Evolutionary conservation across 768 basidiomycete species (phyloP).

Genomic region (Macrolepiota fuliginosa): DNA sequence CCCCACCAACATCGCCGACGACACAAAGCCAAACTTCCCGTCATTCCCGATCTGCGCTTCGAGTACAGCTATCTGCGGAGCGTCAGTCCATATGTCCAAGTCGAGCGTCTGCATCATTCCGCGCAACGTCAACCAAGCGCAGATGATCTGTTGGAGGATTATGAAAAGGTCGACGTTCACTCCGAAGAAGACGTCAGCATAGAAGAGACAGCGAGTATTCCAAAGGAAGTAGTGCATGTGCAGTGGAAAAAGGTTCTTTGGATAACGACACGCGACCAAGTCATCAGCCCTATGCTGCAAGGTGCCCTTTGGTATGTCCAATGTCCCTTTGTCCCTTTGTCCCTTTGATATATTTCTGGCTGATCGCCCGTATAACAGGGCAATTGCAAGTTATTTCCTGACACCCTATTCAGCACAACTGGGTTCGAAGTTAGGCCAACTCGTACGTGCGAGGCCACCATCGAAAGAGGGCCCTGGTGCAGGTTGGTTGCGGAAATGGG

Average conservation of each 20-base stretch:
- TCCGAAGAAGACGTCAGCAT: conserved; percentile 17
- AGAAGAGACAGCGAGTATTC: conserved; percentile 7
- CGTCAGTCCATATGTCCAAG: conserved; percentile 44
- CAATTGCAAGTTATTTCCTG: conserved; percentile 43
- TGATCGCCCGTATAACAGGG: conserved; percentile 28
- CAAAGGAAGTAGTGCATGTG: conserved; percentile 36
- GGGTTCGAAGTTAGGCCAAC: conserved; percentile 31
- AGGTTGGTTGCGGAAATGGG: conserved; percentile 39
- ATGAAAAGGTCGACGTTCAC: conserved; percentile 27
- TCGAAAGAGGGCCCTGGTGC: conserved; percentile 38
- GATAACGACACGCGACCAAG: conserved; percentile 66
- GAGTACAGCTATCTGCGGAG: conserved; percentile 69
- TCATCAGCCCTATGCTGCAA: conserved; percentile 65
- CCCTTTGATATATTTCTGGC: neutral
- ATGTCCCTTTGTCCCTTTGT: neutral
- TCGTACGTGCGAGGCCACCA: conserved; percentile 25
- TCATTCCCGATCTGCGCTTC: conserved; percentile 74
- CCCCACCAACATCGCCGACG: conserved; percentile 76
- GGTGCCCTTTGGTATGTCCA: conserved; percentile 60
- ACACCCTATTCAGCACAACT: conserved; percentile 35
- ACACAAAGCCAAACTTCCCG: conserved; percentile 70
- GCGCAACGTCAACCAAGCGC: conserved; percentile 5
- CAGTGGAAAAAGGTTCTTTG: conserved; percentile 60
- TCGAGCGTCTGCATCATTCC: neutral
- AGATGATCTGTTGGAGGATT: conserved; percentile 21